phyloP scores from a whole-genome alignment of 345 rosid species.

The Rubroshorea leprosula region DNA sequence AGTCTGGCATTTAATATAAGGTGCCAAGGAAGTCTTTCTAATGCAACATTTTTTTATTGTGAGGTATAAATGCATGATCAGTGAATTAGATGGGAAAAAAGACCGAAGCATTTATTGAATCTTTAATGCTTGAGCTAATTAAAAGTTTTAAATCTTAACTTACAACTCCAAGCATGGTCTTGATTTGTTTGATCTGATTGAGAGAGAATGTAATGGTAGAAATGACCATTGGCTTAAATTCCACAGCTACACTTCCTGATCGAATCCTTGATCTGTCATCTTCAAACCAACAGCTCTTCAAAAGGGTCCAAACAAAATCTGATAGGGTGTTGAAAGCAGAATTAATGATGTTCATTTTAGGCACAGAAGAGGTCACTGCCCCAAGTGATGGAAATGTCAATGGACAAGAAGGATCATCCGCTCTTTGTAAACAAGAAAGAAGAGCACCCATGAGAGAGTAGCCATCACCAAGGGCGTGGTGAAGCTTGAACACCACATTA shows the following conservation, averaged over 20 bases:
- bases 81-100: not conserved
- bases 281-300: slow-evolving; percentile 33
- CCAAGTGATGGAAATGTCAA: slow-evolving; percentile 29
- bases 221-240: slow-evolving; percentile 26
- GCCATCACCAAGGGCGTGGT: slow-evolving; percentile 56
- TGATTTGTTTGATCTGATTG: slow-evolving; percentile 32
- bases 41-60: not conserved
- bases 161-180: slow-evolving; percentile 33
- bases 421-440: slow-evolving; percentile 47
- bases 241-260: slow-evolving; percentile 28
- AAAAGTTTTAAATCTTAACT: not conserved
- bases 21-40: too few relatives aligned
- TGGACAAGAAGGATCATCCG: slow-evolving; percentile 39
- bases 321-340: slow-evolving; percentile 21
- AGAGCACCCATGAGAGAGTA: slow-evolving; percentile 48
- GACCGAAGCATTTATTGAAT: not conserved
- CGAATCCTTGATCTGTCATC: slow-evolving; percentile 33
- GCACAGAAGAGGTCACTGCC: not conserved
- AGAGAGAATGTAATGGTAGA: slow-evolving; percentile 31
- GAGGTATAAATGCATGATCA: not conserved
- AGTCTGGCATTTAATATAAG: too few relatives aligned
- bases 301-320: slow-evolving; percentile 36
- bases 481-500: slow-evolving; percentile 36
- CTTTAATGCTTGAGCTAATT: not conserved
- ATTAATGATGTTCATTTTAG: not conserved